Evolutionary conservation across 2,329 filamentous ascomycete genomes (phyloP).

Genomic region (Nigrograna mackinnonii): DNA sequence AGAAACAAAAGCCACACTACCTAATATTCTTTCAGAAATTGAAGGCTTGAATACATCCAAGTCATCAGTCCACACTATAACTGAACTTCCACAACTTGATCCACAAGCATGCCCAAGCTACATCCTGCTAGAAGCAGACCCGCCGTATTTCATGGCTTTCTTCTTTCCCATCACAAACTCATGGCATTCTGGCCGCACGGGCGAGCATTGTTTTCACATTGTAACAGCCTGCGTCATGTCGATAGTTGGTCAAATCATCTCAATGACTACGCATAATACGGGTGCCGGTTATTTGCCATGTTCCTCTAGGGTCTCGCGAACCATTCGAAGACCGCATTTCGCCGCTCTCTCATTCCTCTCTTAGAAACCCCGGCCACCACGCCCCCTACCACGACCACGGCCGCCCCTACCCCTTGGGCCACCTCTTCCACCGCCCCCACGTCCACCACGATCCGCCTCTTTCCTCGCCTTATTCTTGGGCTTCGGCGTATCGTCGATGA

Average conservation of each 20-base stretch:
- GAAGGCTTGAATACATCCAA: constrained; percentile 18
- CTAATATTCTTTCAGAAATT: constrained; percentile 20
- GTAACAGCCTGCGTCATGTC: constrained; percentile 18
- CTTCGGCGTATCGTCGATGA: constrained; percentile 96
- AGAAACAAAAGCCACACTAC: constrained; percentile 27
- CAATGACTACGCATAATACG: constrained; percentile 53
- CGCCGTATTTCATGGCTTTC: constrained; percentile 54
- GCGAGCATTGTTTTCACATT: constrained; percentile 56
- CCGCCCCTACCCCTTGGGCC: constrained; percentile 52
- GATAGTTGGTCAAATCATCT: constrained; percentile 26
- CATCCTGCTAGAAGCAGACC: constrained; percentile 14
- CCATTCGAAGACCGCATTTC: constrained; percentile 20
- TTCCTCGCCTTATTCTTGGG: constrained; percentile 99
- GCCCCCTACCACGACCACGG: constrained; percentile 48
- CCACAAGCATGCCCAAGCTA: constrained; percentile 24
- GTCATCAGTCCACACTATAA: constrained; percentile 20
- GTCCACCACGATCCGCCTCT: constrained; percentile 64
- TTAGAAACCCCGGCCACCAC: constrained; percentile 22
- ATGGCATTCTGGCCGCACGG: constrained; percentile 56
- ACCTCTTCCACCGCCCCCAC: constrained; percentile 55
- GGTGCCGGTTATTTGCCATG: constrained; percentile 65
- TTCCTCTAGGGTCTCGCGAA: constrained; percentile 58
- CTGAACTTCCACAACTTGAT: constrained; percentile 17
- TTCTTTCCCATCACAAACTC: constrained; percentile 60
- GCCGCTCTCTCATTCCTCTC: constrained; percentile 1